Conservation (phyloP, 768 basidiomycete species). For the Mycena capillaripes region DNA sequence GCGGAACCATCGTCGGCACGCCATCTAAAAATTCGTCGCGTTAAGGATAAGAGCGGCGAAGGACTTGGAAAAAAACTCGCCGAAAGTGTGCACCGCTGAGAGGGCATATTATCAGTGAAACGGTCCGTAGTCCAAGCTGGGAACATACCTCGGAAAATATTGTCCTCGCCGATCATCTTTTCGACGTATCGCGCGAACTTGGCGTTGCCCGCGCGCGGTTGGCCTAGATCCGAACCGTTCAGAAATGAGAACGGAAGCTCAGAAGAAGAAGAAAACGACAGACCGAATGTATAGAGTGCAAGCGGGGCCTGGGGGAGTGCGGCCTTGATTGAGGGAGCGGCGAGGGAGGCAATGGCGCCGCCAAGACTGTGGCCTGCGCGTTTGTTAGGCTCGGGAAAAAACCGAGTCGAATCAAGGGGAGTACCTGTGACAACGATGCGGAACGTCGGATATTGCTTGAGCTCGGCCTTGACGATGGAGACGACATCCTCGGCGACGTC, state of each 20-base stretch:
- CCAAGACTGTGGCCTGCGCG: conserved; percentile 38
- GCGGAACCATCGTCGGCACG: conserved; percentile 36
- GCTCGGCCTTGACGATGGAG: neutral
- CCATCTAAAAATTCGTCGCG: neutral
- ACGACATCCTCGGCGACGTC: conserved; percentile 8
- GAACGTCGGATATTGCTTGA: conserved; percentile 14
- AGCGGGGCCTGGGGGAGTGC: conserved; percentile 22
- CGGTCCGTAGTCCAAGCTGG: neutral
- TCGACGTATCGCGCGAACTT: conserved; percentile 32
- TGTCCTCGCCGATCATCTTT: conserved; percentile 20
- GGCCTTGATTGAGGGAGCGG: conserved; percentile 34
- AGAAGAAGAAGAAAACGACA: neutral
- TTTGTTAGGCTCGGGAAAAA: neutral
- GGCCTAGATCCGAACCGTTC: conserved; percentile 15
- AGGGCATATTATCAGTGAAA: neutral
- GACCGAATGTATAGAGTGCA: conserved; percentile 21
- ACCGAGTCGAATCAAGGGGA: neutral
- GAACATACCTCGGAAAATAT: conserved; percentile 29
- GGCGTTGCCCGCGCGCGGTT: conserved; percentile 38
- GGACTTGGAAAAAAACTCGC: neutral
- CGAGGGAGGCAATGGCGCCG: conserved; percentile 41
- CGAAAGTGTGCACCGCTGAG: conserved; percentile 20
- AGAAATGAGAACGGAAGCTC: neutral
- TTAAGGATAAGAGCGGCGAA: neutral
- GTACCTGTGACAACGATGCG: conserved; percentile 34